These are phyloP conservation scores for Flaveria floridana DNA, from an alignment of 140 eudicot genomes.

Conservation along the genomic window DNA sequence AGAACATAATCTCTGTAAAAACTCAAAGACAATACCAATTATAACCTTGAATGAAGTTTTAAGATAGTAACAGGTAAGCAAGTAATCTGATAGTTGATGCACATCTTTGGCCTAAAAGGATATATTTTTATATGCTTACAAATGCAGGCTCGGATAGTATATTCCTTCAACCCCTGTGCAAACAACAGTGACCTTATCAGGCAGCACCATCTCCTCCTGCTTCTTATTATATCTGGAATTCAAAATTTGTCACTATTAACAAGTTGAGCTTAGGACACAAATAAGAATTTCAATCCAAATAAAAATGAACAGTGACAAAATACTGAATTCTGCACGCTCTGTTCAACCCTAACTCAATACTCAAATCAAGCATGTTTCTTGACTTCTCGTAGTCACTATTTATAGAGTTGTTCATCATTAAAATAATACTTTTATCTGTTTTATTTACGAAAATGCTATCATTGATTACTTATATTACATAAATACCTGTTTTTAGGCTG, in stretches of 20 bases:
- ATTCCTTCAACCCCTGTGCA: slow-evolving; percentile 87
- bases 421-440: neutral
- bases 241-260: slow-evolving; percentile 1
- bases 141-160: slow-evolving; percentile 87
- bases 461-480: neutral
- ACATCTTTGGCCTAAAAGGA: slow-evolving; percentile 6
- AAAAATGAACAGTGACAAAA: neutral
- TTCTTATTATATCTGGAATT: slow-evolving; percentile 49
- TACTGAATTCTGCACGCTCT: slow-evolving; percentile 7
- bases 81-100: slow-evolving; percentile 8
- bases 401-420: slow-evolving; percentile 10
- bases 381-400: slow-evolving; percentile 3
- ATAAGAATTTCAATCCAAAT: neutral
- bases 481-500: slow-evolving; percentile 55
- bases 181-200: slow-evolving; percentile 76
- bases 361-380: slow-evolving; percentile 1
- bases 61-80: neutral
- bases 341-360: neutral
- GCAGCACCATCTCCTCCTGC: slow-evolving; percentile 49
- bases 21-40: neutral
- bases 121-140: slow-evolving; percentile 55
- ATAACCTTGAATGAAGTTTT: neutral
- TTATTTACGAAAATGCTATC: neutral
- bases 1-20: neutral
- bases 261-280: neutral